phyloP scores from a whole-genome alignment of 192 early-diverging fungal genomes.

The Geranomyces variabilis region DNA sequence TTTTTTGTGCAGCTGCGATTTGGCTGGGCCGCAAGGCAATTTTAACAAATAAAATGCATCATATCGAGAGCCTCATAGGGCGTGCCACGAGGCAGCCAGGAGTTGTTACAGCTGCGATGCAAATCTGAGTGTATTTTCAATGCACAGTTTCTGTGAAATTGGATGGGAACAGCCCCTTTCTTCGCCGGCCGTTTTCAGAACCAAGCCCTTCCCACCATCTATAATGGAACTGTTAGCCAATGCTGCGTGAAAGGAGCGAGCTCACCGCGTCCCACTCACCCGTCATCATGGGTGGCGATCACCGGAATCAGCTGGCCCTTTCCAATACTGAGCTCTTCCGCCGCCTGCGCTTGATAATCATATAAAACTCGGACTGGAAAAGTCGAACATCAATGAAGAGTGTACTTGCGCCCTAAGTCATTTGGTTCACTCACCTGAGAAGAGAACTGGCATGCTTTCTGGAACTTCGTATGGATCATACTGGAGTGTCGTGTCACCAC shows the following conservation, averaged over 20 bases:
- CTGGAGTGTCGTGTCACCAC: conserved; percentile 36
- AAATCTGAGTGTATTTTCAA: too few relatives aligned
- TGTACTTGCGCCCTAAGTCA: background rate
- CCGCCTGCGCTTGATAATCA: conserved; percentile 54
- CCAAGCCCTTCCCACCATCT: conserved; percentile 59
- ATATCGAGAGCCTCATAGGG: too few relatives aligned
- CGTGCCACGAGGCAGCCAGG: too few relatives aligned
- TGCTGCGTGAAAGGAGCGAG: background rate
- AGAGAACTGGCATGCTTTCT: conserved; percentile 41
- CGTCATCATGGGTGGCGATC: conserved; percentile 59
- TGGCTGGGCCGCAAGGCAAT: too few relatives aligned
- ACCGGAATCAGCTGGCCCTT: conserved; percentile 57
- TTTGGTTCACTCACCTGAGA: conserved; percentile 29
- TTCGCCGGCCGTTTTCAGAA: conserved; percentile 38
- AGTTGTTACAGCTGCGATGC: too few relatives aligned
- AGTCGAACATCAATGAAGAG: too few relatives aligned
- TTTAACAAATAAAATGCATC: too few relatives aligned
- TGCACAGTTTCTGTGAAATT: conserved; percentile 52
- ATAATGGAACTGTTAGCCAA: background rate
- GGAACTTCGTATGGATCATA: conserved; percentile 57
- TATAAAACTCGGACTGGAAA: conserved; percentile 53
- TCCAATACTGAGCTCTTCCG: conserved; percentile 51
- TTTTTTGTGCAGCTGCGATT: too few relatives aligned
- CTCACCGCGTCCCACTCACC: conserved; percentile 36
- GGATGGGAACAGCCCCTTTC: conserved; percentile 57